Evolutionary conservation across 345 rosid species (phyloP), one percentile per base, ranked within the genome.

Genomic region (Bruguiera parviflora): DNA sequence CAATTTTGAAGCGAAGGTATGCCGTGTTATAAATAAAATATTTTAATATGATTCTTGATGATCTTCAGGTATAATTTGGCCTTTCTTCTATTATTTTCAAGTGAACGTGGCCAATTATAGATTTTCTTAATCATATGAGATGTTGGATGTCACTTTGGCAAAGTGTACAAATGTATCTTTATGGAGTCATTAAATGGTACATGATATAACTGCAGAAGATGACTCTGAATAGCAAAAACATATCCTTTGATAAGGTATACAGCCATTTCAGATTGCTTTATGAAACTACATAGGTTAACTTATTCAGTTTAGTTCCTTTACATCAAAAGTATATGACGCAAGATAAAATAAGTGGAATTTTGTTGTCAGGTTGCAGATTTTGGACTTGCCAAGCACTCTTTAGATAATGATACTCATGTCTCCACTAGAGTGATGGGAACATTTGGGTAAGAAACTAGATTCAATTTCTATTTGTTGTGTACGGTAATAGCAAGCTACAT

Each of bases 361-460:
- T 31, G 53, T 60, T 1, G 60, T 39, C 59, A 75, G 79, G 71
- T 75, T 37, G 63, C 79, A 13, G 79, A 75, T 66, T 75, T 75
- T 65, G 79, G 79, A 66, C 79, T 70, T 19, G 75, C 79, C 35
- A 70, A 65, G 64, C 9, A 60, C 71, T 70, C 59, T 53, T 22
- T 61, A 59, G 79, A 75, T 65, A 59, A 71, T 1, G 79, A 75
- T 20, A 75, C 79, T 24, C 75, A 75, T 31, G 79, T 75, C 71
- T 75, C 79, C 33, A 75, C 79, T n/a, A 56, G 79, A 61, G 75
- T 75, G 24, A 61, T 75, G 71, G 79, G 79, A 39, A 75, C 79
- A 31, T 65, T 75, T 53, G 79, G 79, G 79, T 75, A 66, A 66
- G 62, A 27, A 13, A 60, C 58, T 21, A 22, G 58, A 55, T 8